Evolutionary conservation across 768 basidiomycete species (phyloP).

Genomic region (Lentinula sp.): DNA sequence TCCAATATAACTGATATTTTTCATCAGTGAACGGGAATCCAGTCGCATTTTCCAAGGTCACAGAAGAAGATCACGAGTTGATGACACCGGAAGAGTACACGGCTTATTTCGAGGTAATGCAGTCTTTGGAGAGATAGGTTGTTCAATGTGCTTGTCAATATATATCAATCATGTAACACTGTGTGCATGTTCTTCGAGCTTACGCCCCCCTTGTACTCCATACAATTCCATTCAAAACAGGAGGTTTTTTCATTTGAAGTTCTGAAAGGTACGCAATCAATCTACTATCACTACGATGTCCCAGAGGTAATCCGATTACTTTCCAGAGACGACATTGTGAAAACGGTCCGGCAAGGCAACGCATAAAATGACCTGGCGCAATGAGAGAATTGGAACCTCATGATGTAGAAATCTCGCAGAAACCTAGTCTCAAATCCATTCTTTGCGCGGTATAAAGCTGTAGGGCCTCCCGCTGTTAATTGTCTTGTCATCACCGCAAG

Average conservation of each 20-base stretch:
- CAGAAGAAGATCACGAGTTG: slow-evolving; percentile 86
- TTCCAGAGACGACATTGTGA: not conserved
- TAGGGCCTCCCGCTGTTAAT: not conserved
- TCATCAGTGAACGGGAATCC: slow-evolving; percentile 65
- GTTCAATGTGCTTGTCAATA: not conserved
- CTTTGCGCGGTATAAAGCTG: not conserved
- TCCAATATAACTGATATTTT: not conserved
- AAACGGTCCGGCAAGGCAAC: not conserved
- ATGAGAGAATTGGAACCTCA: too few species aligned
- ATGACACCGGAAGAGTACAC: slow-evolving; percentile 95
- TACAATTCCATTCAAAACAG: not conserved
- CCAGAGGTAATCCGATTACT: not conserved
- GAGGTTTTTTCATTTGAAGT: not conserved
- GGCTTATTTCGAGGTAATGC: slow-evolving; percentile 68
- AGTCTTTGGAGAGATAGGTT: slow-evolving; percentile 25
- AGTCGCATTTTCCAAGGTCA: slow-evolving; percentile 73
- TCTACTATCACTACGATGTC: not conserved
- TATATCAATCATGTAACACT: too few species aligned
- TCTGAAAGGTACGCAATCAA: not conserved
- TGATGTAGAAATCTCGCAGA: not conserved
- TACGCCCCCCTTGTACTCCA: not conserved
- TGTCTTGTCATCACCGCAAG: not conserved
- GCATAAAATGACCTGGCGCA: too few species aligned
- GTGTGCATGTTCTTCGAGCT: slow-evolving; percentile 15
- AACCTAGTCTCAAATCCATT: not conserved